Evolutionary conservation across 2,329 filamentous ascomycete species (phyloP), one percentile per base, ranked within the genome.

Genomic region (Sclerotinia sclerotiorum): DNA sequence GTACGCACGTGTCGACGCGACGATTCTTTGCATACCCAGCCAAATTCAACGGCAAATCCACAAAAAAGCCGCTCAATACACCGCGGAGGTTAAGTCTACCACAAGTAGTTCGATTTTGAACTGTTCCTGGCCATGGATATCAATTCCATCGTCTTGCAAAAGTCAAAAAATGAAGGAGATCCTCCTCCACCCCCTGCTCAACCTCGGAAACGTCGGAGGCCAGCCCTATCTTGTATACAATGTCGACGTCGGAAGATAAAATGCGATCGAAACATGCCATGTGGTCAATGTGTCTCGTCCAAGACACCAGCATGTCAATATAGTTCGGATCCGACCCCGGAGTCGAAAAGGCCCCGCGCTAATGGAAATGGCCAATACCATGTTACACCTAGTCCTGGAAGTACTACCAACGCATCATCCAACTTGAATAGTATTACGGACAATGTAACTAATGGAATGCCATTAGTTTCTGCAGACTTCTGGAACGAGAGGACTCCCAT

Each of bases 141-240:
- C 29, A 63, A 65, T 56, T 65, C 60, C 7, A 65, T 68, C 29
- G 61, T 52, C 11, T 32, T 68, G n/a, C 58, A 68, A 62, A 62
- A 52, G 4, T 44, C 49, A n/a, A 42, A 15, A 7, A 27, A 21
- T 17, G 24, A 65, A 27, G 21, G 17, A n/a, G 21, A 65, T 57
- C 24, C 52, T 19, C 58, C 42, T 29, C 17, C 10, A 24, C 42
- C 69, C 19, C 46, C 69, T 46, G 32, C 63, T 55, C 69, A 65
- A 24, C 69, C 72, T 21, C 72, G 74, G 39, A 77, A 74, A 55
- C 72, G 75, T 48, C 72, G 76, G 17, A 68, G 75, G 27, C 74
- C 74, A 44, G 79, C 80, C 5, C 70, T 81, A 35, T 82, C 81
- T 0, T 83, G 81, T 69, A 70, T 80, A 49, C 77, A 80, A 69